Base-by-base conservation (phyloP, 805 yeast genomes). In the Barnettozyma californica region DNA sequence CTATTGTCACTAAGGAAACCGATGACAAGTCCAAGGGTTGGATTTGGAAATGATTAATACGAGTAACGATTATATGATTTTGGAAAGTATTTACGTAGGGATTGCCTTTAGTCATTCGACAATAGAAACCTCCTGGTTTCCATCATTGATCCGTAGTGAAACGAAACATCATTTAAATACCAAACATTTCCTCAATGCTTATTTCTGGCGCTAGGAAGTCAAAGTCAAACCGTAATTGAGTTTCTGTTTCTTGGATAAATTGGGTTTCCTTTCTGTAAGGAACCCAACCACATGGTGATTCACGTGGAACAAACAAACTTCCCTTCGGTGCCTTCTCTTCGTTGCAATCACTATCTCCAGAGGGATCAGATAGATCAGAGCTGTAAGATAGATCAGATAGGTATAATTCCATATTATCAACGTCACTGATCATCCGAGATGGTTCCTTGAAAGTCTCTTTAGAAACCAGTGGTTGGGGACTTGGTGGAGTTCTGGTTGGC, bases 1-100 rank as follows among this genome's bases (percentile, higher is more conserved):
- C 74, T 9, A 59, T 57, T 20, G 55, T 67, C 25, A 29, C 33
- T 2, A 44, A 20, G 16, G 40, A 34, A 29, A 47, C 44, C 10
- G 50, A 41, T 20, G 44, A 44, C 9, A 44, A 35, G 16, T 29
- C 54, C 35, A 41, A 33, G 11, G 44, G 48, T 8, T 60, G 63
- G 63, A 51, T 59, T 20, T 59, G 65, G 65, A 55, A 50, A 19
- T 39, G 31, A 39, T 25, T 16, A 25, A 23, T 3, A 27, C 13
- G 31, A 27, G 31, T 27, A 11, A 27, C 10, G 31, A 27, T 9
- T 27, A 27, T 27, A 5, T 27, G 31, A 27, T 27, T 27, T 27
- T 27, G 31, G 10, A 27, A 27, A 27, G 10, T 9, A 27, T 9
- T 8, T 27, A 11, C 13, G 31, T 27, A 27, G 31, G 25, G n/a